Evolutionary conservation across 805 yeast species (phyloP), one percentile per base, ranked within the genome.

Genomic region (Pichia membranifaciens): DNA sequence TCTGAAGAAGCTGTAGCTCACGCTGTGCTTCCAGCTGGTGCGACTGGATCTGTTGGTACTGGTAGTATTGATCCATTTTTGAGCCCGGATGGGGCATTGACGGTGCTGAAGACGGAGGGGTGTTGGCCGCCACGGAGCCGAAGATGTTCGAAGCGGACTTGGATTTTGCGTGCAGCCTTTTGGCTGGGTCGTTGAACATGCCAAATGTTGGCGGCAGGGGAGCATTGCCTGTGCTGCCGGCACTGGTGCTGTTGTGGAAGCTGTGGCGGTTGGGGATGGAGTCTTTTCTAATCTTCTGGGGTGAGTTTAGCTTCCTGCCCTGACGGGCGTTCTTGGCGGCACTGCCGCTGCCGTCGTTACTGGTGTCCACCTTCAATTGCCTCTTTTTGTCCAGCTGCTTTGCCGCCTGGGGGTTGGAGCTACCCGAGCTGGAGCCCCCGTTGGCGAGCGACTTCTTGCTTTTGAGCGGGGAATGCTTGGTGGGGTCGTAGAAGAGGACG

Each of bases 401-500:
- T 29, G 16, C 9, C 15, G 42, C n/a, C 8, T 15, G 16, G 31
- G 12, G 9, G 16, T 8, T 22, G n/a, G 31, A 12, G 5, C 9
- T 46, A 23, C 15, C 41, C 39, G 41, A 40, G 38, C 22, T 33
- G 29, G 31, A 35, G 12, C 23, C 15, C 17, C 29, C 29, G 29
- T 25, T 25, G 10, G 29, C 29, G 10, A 25, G 29, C 36, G 68
- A 49, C 68, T 70, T 31, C 66, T 61, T 69, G 48, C 68, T 69
- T 28, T 66, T 61, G 5, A 76, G 64, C 3, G 77, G 76, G 33
- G 71, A 68, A 59, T 64, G 70, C 47, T 68, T 72, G 57, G 66
- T 75, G 54, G 75, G 75, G 56, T 60, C 74, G 56, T 78, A 83
- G 40, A 73, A 74, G 43, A 84, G 64, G 1, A 84, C 77, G 3